Evolutionary conservation across 2,329 filamentous ascomycete genomes (phyloP).

Genomic region (Phialophora verrucosa): DNA sequence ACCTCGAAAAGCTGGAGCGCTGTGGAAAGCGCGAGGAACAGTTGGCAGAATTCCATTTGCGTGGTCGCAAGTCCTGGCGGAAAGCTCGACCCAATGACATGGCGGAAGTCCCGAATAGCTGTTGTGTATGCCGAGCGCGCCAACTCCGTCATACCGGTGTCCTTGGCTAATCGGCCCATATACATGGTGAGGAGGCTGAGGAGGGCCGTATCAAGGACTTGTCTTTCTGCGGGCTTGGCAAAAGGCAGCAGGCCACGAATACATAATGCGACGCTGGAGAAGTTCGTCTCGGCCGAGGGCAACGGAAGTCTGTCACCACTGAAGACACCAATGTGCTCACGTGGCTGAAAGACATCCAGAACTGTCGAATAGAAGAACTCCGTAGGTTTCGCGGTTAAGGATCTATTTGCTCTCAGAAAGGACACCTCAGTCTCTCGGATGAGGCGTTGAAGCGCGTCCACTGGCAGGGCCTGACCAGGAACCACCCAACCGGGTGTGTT

Average conservation of each 20-base stretch:
- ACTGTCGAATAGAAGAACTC: constrained; percentile 17
- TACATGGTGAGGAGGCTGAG: constrained; percentile 20
- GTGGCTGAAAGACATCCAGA: constrained; percentile 12
- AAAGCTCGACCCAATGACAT: constrained; percentile 5
- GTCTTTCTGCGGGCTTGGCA: background rate
- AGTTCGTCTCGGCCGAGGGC: background rate
- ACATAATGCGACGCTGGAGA: constrained; percentile 14
- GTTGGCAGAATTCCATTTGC: background rate
- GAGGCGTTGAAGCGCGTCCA: constrained; percentile 1
- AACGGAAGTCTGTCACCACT: constrained; percentile 9
- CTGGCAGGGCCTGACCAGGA: background rate
- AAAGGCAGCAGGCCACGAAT: constrained; percentile 15
- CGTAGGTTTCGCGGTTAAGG: background rate
- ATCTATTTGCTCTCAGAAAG: background rate
- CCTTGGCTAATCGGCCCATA: constrained; percentile 11
- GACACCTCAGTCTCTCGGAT: background rate
- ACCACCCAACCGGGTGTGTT: background rate
- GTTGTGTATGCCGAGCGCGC: constrained; percentile 13
- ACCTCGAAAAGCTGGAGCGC: constrained; percentile 18
- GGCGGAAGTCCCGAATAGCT: constrained; percentile 12
- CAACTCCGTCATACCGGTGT: constrained; percentile 2
- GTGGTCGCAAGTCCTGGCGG: background rate
- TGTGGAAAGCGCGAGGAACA: constrained; percentile 13
- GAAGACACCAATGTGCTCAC: background rate
- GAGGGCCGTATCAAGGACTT: constrained; percentile 7